Percentiles rank a stretch among this genome's conserved stretches.
Evolutionary conservation across 2,329 filamentous ascomycete species (phyloP).

Genomic region (Penicillium sp.): DNA sequence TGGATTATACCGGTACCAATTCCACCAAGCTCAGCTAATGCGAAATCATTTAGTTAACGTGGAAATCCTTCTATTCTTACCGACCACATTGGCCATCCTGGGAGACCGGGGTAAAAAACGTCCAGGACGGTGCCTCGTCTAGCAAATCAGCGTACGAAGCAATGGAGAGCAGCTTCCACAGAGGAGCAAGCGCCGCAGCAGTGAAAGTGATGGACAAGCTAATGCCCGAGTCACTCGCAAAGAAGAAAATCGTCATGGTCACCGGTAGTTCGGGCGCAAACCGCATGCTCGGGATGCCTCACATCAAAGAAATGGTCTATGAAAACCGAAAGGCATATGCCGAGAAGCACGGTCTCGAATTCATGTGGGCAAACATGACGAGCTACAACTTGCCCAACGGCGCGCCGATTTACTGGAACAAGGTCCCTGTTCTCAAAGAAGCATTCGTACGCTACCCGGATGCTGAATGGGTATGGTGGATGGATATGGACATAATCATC

Average conservation of each 20-base stretch:
- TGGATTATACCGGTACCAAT: neutral
- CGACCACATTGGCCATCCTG: neutral
- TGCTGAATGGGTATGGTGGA: constrained; percentile 12
- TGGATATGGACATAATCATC: constrained; percentile 11
- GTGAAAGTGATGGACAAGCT: neutral
- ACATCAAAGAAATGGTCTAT: constrained; percentile 12
- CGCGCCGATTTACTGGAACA: constrained; percentile 11
- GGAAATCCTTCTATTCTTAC: neutral
- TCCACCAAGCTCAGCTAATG: neutral
- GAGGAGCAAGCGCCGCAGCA: neutral
- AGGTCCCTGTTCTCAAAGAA: constrained; percentile 5
- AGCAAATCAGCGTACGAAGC: neutral
- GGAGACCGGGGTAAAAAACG: neutral
- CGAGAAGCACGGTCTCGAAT: constrained; percentile 3
- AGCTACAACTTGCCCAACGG: constrained; percentile 9
- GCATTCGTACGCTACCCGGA: constrained; percentile 6
- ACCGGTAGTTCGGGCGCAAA: constrained; percentile 8
- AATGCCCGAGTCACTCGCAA: neutral
- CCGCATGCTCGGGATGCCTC: constrained; percentile 9
- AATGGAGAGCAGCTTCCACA: neutral
- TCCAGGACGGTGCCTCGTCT: neutral
- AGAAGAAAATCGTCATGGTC: constrained; percentile 9
- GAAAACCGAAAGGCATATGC: constrained; percentile 11
- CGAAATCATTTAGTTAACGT: neutral
- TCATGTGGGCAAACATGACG: constrained; percentile 11